Conservation (phyloP, 768 basidiomycete species). For the Russula abietina region DNA sequence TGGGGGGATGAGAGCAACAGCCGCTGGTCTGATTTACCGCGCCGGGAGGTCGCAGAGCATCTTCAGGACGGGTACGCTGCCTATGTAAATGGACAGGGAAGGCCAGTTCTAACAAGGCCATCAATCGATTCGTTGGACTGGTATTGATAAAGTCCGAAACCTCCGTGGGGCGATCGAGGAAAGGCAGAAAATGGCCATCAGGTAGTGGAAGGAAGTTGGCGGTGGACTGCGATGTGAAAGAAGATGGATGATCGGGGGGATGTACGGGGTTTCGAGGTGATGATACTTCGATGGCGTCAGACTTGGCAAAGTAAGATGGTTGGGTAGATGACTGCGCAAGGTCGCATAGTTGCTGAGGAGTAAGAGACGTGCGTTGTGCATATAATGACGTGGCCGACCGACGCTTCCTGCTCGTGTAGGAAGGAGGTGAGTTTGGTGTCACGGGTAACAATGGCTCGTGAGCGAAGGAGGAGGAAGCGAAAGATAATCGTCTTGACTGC, state of each 20-base stretch:
- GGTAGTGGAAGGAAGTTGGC: constrained; percentile 17
- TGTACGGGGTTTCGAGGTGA: constrained; percentile 3
- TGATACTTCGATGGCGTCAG: not conserved
- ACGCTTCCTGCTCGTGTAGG: constrained; percentile 16
- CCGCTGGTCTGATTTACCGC: not conserved
- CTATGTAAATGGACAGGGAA: constrained; percentile 22
- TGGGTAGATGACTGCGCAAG: constrained; percentile 21
- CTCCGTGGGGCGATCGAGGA: constrained; percentile 23
- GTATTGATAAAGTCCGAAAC: constrained; percentile 24
- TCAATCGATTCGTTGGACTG: constrained; percentile 23
- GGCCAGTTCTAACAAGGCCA: constrained; percentile 25
- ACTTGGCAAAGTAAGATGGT: not conserved
- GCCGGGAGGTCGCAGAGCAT: not conserved
- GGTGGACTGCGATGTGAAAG: not conserved
- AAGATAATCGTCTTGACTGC: constrained; percentile 21
- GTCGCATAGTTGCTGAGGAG: constrained; percentile 22
- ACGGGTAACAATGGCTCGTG: constrained; percentile 1
- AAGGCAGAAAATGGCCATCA: constrained; percentile 24
- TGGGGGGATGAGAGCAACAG: not conserved
- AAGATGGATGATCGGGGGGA: not conserved
- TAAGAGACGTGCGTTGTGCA: constrained; percentile 17
- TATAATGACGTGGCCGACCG: constrained; percentile 13
- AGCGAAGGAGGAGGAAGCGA: constrained; percentile 24
- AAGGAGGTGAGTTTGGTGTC: constrained; percentile 12
- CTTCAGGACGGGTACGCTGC: not conserved